Conservation (phyloP, 2,329 filamentous ascomycete species). For the Teratosphaeria pseudoeucalypti region DNA sequence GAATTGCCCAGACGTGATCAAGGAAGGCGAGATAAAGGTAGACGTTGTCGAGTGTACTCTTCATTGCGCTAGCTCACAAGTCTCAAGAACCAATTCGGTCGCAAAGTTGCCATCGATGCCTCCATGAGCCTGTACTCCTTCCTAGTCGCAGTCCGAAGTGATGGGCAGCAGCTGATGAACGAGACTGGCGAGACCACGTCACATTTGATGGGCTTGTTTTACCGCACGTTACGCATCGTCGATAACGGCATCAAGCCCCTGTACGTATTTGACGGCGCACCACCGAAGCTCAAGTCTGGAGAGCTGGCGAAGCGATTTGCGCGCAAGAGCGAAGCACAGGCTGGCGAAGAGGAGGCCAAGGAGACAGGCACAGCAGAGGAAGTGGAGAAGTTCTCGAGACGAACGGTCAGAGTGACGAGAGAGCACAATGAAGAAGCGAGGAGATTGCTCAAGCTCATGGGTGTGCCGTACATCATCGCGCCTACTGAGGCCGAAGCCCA, state of each 20-base stretch:
- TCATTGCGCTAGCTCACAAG: not conserved
- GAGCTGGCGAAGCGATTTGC: slow-evolving; percentile 94
- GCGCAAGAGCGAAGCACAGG: slow-evolving; percentile 84
- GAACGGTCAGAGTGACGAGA: slow-evolving; percentile 87
- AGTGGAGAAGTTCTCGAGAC: slow-evolving; percentile 91
- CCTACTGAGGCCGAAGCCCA: slow-evolving; percentile 97
- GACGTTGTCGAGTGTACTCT: not conserved
- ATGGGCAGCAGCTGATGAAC: slow-evolving; percentile 91
- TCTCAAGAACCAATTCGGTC: slow-evolving; percentile 61
- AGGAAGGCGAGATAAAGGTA: slow-evolving; percentile 87
- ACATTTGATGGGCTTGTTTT: slow-evolving; percentile 99
- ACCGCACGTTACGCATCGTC: slow-evolving; percentile 93
- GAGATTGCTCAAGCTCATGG: slow-evolving; percentile 84
- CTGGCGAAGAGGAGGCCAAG: slow-evolving; percentile 86
- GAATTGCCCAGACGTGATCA: slow-evolving; percentile 88
- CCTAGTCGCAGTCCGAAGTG: slow-evolving; percentile 90
- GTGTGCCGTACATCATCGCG: slow-evolving; percentile 86
- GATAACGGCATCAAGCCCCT: slow-evolving; percentile 98
- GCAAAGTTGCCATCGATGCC: slow-evolving; percentile 57
- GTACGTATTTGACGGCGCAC: slow-evolving; percentile 95
- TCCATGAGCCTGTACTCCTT: slow-evolving; percentile 99
- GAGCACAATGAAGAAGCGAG: slow-evolving; percentile 97
- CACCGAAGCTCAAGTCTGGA: slow-evolving; percentile 93
- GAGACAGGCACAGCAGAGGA: slow-evolving; percentile 95
- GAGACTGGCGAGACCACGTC: slow-evolving; percentile 95